These are phyloP conservation scores for Trichocomaceae sp. DNA, from an alignment of 2,329 filamentous ascomycete species.

Conservation along the genomic window DNA sequence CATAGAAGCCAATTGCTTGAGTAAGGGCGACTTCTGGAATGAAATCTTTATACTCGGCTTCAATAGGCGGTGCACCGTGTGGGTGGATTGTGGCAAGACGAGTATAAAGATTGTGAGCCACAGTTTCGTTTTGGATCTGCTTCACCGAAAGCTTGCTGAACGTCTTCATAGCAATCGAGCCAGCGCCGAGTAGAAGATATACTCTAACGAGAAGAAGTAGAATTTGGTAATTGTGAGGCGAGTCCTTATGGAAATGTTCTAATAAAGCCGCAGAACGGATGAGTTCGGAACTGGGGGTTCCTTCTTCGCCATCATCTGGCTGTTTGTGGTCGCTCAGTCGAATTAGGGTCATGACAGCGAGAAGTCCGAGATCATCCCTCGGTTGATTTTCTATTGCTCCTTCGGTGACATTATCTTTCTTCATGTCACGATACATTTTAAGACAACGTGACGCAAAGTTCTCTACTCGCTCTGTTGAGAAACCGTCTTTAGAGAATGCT, in stretches of 20 bases:
- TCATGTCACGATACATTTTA: constrained; percentile 25
- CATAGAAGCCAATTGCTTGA: constrained; percentile 37
- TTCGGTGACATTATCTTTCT: constrained; percentile 20
- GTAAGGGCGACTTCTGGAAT: constrained; percentile 36
- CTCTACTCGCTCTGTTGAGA: constrained; percentile 25
- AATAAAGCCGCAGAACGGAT: constrained; percentile 35
- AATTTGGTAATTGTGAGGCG: constrained; percentile 42
- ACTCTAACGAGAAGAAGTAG: constrained; percentile 40
- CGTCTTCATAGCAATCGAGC: constrained; percentile 40
- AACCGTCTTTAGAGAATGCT: constrained; percentile 26
- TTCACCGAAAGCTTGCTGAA: constrained; percentile 44
- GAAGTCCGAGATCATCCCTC: constrained; percentile 38
- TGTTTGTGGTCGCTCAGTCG: constrained; percentile 21
- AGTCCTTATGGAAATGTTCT: constrained; percentile 35
- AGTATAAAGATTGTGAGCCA: constrained; percentile 43
- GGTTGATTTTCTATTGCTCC: constrained; percentile 39
- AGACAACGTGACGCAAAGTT: constrained; percentile 36
- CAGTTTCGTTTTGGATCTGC: constrained; percentile 44
- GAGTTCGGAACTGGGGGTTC: constrained; percentile 25
- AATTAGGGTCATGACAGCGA: constrained; percentile 39
- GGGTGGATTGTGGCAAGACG: constrained; percentile 44
- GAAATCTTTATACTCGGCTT: constrained; percentile 37
- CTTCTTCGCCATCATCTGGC: constrained; percentile 13
- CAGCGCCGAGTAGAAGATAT: constrained; percentile 39
- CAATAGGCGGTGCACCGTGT: constrained; percentile 33